Percentiles rank a stretch among this genome's conserved stretches.
Evolutionary conservation across 495 filamentous ascomycete genomes (phyloP).

Genomic region (Penicillium cataractarum): DNA sequence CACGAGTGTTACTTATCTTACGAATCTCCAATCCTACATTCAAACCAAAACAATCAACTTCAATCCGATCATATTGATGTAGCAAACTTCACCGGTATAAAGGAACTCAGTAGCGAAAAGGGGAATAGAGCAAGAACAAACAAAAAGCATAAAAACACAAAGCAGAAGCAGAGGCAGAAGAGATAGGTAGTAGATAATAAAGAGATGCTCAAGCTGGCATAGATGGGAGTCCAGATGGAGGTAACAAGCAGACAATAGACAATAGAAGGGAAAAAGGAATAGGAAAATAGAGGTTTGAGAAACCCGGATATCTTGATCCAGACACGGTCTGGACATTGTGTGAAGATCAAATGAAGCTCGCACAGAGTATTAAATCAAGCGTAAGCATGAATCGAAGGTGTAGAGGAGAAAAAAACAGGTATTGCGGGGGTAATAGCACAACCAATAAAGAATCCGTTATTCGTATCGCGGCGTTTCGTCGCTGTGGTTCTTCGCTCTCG

Average conservation of each 20-base stretch:
- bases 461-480: constrained; percentile 27
- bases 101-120: constrained; percentile 33
- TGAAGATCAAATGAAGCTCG: background rate
- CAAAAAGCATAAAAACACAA: constrained; percentile 11
- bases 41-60: background rate
- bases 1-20: no score
- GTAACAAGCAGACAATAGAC: background rate
- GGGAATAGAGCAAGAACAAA: constrained; percentile 36
- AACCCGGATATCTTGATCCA: constrained; percentile 23
- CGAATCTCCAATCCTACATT: background rate
- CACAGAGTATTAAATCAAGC: background rate
- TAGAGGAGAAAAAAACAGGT: background rate
- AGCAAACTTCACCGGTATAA: constrained; percentile 18
- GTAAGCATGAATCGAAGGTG: background rate
- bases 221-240: background rate
- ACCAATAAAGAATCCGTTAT: constrained; percentile 24
- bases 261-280: background rate
- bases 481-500: constrained; percentile 6
- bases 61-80: constrained; percentile 24
- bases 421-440: constrained; percentile 5
- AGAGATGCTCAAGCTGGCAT: background rate
- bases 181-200: constrained; percentile 3
- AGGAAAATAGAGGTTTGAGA: constrained; percentile 8
- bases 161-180: constrained; percentile 11
- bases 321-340: constrained; percentile 9